phyloP scores from a whole-genome alignment of 169 alveolate genomes.

The Toxoplasma gondii region DNA sequence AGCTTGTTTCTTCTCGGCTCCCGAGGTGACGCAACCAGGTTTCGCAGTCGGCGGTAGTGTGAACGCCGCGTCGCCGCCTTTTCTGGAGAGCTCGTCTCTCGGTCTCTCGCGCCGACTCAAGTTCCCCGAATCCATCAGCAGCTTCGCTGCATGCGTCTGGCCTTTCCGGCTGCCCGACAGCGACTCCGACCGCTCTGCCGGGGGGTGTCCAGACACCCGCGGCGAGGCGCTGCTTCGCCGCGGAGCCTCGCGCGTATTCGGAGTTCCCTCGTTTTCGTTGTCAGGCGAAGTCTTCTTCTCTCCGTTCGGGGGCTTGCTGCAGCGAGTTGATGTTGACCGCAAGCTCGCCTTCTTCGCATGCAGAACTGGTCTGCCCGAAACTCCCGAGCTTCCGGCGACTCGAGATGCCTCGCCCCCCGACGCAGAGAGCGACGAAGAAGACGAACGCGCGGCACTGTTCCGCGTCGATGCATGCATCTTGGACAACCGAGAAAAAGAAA shows the following conservation, averaged over 20 bases:
- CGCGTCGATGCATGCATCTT: background rate
- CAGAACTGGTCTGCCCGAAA: background rate
- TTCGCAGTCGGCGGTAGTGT: background rate
- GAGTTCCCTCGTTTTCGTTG: background rate
- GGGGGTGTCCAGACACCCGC: background rate
- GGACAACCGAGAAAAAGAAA: background rate
- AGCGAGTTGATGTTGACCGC: background rate
- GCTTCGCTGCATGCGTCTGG: background rate
- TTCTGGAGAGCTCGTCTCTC: background rate
- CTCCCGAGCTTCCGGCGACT: background rate
- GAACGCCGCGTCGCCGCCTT: background rate
- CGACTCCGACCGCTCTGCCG: background rate
- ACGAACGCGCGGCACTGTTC: background rate
- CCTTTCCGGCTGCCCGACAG: background rate
- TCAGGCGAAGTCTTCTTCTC: background rate
- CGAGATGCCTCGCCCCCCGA: too few species aligned
- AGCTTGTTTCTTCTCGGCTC: background rate
- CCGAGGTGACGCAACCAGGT: background rate
- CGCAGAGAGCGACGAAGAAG: too few species aligned
- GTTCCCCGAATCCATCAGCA: background rate
- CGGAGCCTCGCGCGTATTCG: background rate
- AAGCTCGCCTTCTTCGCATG: background rate
- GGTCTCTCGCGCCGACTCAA: background rate
- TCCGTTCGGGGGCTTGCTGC: background rate
- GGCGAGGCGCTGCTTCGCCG: background rate